Base-by-base conservation (phyloP, 1,139 yeast genomes). In the Pichia sp. region DNA sequence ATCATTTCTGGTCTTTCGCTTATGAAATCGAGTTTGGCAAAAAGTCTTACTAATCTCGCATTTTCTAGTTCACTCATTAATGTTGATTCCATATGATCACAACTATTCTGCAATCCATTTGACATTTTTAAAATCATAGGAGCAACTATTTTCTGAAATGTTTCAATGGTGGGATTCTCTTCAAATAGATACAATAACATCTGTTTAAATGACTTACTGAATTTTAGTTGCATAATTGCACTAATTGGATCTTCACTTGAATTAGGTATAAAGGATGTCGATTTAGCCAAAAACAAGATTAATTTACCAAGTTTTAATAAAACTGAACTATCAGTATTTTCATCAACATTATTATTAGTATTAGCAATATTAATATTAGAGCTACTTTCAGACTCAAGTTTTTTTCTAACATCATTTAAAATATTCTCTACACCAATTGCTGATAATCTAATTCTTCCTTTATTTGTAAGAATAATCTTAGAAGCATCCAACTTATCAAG, bases 41-140 rank as follows among this genome's bases (percentile, higher is more conserved):
- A 71, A 44, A 95, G 73, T 55, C 99, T 76, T 61, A 91, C 90
- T 36, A 93, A 70, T 54, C 99, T 75, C 6, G 89, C 95, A 68
- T 93, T 93, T 67, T 93, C 99, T 34, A 91, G 72, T 67, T 93
- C 98, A 49, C 79, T 75, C 29, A 81, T 67, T 44, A 95, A 70
- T 58, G 81, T 82, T 3, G 79, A 71, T 66, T 90, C 96, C 58
- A 83, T 73, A 58, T 71, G 77, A 64, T 91, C 97, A 25, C 76
- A 73, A 53, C 75, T 72, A 51, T 74, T 74, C 61, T 85, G 79
- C 18, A 86, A 67, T 3, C 79, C 77, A 64, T 86, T 81, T 48
- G 84, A 61, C 14, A 73, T 60, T 42, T 69, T 66, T 56, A 81
- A 68, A 53, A 81, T 65, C 53, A 72, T 75, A 52, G 66, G 66